Evolutionary conservation across 139 green algal genomes (phyloP).

Genomic region (Volvox reticuliferus): DNA sequence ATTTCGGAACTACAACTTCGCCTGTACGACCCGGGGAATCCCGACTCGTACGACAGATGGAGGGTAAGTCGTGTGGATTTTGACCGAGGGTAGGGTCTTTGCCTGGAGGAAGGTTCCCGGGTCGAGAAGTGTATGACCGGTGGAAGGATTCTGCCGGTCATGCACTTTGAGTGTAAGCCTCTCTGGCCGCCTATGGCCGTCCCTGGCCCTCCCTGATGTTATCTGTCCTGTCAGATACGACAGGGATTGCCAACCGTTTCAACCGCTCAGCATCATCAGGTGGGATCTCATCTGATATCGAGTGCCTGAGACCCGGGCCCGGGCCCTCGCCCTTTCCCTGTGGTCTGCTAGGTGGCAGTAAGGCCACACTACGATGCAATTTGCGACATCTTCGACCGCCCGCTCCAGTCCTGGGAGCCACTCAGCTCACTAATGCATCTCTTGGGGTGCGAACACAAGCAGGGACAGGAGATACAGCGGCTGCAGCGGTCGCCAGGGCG

Average conservation of each 20-base stretch:
- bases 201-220: too few relatives aligned
- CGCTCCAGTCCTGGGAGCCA: neutral
- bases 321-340: neutral
- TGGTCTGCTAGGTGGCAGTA: neutral
- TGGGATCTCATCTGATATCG: too few relatives aligned
- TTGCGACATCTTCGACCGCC: neutral
- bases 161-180: too few relatives aligned
- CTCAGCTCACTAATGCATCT: neutral
- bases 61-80: neutral
- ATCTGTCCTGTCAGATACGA: too few relatives aligned
- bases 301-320: too few relatives aligned
- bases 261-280: too few relatives aligned
- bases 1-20: neutral
- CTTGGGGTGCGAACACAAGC: neutral
- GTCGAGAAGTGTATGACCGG: too few relatives aligned
- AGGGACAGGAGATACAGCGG: neutral
- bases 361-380: slow-evolving; percentile 39
- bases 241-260: too few relatives aligned
- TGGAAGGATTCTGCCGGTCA: too few relatives aligned
- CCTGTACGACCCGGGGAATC: neutral
- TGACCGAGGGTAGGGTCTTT: too few relatives aligned
- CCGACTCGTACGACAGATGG: slow-evolving; percentile 1
- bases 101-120: too few relatives aligned
- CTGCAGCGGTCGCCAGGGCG: neutral
- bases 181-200: too few relatives aligned